Base-by-base conservation (phyloP, 306 rosid genomes). In the Psophocarpus tetragonolobus region DNA sequence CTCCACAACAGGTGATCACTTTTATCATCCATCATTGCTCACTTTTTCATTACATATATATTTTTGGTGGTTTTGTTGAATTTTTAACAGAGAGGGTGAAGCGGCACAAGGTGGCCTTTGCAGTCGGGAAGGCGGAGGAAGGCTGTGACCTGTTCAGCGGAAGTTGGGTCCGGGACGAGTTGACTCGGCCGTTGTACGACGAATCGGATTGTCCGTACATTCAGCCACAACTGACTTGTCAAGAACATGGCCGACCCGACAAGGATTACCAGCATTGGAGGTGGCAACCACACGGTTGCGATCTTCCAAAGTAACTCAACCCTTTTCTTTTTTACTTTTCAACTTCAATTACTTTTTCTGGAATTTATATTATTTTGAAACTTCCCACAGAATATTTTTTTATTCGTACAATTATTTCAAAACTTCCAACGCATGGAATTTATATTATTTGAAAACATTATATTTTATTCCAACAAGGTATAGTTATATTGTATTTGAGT, bases 141-240 rank as follows among this genome's bases (percentile, higher is more conserved):
- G 89, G 84, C 23, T 95, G 99, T 47, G 97, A 95, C 78, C 54
- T 92, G 13, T 92, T 82, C 83, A 90, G 83, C 41, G 99, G 99
- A 61, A 82, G 82, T 14, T 95, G 99, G 99, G 91, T 95, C 2
- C 4, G 90, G 71, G 99, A 95, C 82, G 93, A 91, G 86, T 73
- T 71, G 73, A 85, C 8, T 68, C 73, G 92, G 12, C 97, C 99
- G 8, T 81, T 87, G 17, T 95, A 95, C 67, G 89, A 92, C 73
- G 99, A 95, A 82, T 87, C 94, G 17, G 99, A 92, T 0, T 95
- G 99, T 85, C 99, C 99, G 39, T 95, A 95, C 86, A 95, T 95
- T 23, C 99, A 92, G 66, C 99, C 99, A 0, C 99, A 92, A 78
- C 74, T 95, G 81, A 95, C 97, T 9, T 95, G 99, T 78, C 95